Conservation (phyloP, 2,329 filamentous ascomycete genomes). For the Colletotrichum truncatum region DNA sequence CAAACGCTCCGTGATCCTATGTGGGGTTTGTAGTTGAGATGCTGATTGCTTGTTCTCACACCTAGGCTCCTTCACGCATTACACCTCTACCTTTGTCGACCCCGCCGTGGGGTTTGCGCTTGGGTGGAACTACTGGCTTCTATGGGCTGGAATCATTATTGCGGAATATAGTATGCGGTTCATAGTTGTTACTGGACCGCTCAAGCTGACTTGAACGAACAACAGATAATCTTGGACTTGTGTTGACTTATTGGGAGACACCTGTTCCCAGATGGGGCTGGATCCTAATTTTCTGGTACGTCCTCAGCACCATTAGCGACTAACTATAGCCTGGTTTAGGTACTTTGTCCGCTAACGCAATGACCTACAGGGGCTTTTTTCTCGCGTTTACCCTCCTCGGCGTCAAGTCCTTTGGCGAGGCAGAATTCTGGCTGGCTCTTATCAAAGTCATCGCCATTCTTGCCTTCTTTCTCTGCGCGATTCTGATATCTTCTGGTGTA, state of each 20-base stretch:
- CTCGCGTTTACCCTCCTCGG: constrained; percentile 54
- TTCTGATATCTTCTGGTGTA: constrained; percentile 41
- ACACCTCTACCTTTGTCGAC: constrained; percentile 55
- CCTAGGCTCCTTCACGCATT: not conserved
- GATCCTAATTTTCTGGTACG: constrained; percentile 68
- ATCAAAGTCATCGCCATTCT: constrained; percentile 63
- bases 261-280: constrained; percentile 70
- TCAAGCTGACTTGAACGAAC: not conserved
- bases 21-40: not conserved
- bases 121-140: constrained; percentile 71
- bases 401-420: constrained; percentile 55
- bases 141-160: not conserved
- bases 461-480: constrained; percentile 71
- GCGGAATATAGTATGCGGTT: not conserved
- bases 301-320: constrained; percentile 53
- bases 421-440: constrained; percentile 65
- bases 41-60: constrained; percentile 39
- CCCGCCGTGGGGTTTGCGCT: constrained; percentile 63
- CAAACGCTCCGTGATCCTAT: rapidly evolving
- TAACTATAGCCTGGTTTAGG: constrained; percentile 44
- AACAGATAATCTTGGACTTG: constrained; percentile 64
- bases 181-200: not conserved
- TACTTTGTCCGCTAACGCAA: no score
- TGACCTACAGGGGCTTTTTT: no score
- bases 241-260: constrained; percentile 70